Evolutionary conservation across 306 rosid species (phyloP).

Genomic region (Mimosa bimucronata): DNA sequence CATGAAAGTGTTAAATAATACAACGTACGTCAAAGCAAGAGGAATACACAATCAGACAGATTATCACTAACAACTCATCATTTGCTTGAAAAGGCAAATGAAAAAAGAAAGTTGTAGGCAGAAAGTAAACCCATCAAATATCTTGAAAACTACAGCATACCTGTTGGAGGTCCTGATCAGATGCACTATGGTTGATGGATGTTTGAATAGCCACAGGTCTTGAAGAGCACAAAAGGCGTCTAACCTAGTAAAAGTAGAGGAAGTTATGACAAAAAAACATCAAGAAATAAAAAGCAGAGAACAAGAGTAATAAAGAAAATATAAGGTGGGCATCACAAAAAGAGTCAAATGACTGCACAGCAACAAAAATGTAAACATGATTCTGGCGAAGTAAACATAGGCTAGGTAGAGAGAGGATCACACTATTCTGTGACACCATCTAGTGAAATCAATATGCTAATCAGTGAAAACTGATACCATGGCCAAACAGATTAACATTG

Average conservation of each 20-base stretch:
- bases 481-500: conserved; percentile 19
- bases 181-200: conserved; percentile 81
- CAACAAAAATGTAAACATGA: conserved; percentile 20
- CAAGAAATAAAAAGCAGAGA: not conserved
- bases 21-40: conserved; percentile 11
- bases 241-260: conserved; percentile 64
- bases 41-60: conserved; percentile 3
- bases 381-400: conserved; percentile 1
- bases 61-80: conserved; percentile 19
- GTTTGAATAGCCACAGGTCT: conserved; percentile 97
- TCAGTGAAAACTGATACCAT: conserved; percentile 18
- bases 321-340: conserved; percentile 11
- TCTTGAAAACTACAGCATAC: conserved; percentile 46
- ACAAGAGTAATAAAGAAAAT: conserved; percentile 2
- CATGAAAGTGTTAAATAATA: not conserved
- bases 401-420: conserved; percentile 12
- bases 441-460: conserved; percentile 16
- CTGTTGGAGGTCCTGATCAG: conserved; percentile 99
- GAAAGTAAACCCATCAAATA: conserved; percentile 29
- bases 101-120: conserved; percentile 16
- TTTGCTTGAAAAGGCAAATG: conserved; percentile 31
- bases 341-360: conserved; percentile 22
- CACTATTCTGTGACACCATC: conserved; percentile 18
- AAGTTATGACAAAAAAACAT: conserved; percentile 24
- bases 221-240: conserved; percentile 92